Percentiles rank a stretch among this genome's conserved stretches.
These are phyloP conservation scores for Sideroxylon spinosum DNA, from an alignment of 179 eudicot genomes.

Conservation along the genomic window DNA sequence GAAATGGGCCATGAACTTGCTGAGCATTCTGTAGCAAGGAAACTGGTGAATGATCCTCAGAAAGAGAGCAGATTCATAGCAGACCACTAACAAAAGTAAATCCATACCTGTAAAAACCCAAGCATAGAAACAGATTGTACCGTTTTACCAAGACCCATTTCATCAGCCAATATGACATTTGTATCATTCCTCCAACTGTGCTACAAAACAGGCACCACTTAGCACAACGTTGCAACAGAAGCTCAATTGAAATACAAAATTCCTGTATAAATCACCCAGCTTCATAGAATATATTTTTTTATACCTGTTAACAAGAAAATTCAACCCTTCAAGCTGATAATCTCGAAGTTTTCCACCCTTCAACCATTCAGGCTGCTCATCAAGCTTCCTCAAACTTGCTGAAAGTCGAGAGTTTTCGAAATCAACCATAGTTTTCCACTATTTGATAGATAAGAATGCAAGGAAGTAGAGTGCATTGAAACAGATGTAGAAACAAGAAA, in stretches of 20 bases:
- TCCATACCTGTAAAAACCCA: slow-evolving; percentile 84
- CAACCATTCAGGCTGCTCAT: slow-evolving; percentile 98
- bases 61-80: background rate
- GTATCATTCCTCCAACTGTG: slow-evolving; percentile 99
- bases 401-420: slow-evolving; percentile 15
- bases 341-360: slow-evolving; percentile 94
- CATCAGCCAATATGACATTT: slow-evolving; percentile 98
- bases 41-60: slow-evolving; percentile 13
- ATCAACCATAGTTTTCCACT: background rate
- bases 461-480: background rate
- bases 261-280: background rate
- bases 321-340: slow-evolving; percentile 98
- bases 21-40: slow-evolving; percentile 70
- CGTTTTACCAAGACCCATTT: slow-evolving; percentile 99
- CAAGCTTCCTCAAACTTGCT: slow-evolving; percentile 97
- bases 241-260: background rate
- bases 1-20: slow-evolving; percentile 93
- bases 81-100: background rate
- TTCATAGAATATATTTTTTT: background rate
- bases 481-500: background rate
- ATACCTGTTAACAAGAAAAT: slow-evolving; percentile 97
- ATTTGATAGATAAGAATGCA: background rate
- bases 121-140: slow-evolving; percentile 99
- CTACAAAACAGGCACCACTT: slow-evolving; percentile 23
- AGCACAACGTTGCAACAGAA: slow-evolving; percentile 18